phyloP scores from a whole-genome alignment of 2,329 filamentous ascomycete genomes.

The Cercospora berteroae region DNA sequence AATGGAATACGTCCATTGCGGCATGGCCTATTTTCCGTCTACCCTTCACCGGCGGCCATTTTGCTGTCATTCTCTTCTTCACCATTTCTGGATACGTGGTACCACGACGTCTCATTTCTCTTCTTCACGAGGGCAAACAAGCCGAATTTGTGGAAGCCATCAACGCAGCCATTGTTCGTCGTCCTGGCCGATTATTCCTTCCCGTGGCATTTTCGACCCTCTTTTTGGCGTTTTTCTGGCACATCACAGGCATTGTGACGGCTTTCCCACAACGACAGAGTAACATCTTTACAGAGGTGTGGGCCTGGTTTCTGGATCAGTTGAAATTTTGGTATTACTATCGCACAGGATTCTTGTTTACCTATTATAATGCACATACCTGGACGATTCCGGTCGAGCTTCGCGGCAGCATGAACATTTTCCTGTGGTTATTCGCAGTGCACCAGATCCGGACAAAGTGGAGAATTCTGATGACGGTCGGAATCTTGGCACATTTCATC shows the following conservation, averaged over 20 bases:
- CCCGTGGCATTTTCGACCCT: slow-evolving; percentile 57
- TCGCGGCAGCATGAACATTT: slow-evolving; percentile 62
- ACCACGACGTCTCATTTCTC: slow-evolving; percentile 42
- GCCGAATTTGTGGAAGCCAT: slow-evolving; percentile 43
- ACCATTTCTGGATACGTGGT: slow-evolving; percentile 55
- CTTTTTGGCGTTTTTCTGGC: slow-evolving; percentile 53
- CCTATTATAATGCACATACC: slow-evolving; percentile 32
- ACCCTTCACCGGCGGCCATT: slow-evolving; percentile 62
- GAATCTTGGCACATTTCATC: slow-evolving; percentile 24
- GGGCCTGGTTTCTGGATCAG: slow-evolving; percentile 52
- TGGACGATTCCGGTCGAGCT: slow-evolving; percentile 66
- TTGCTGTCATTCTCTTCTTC: slow-evolving; percentile 54
- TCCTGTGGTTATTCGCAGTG: slow-evolving; percentile 57
- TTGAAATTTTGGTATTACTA: slow-evolving; percentile 69
- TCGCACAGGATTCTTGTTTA: slow-evolving; percentile 41
- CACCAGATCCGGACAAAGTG: slow-evolving; percentile 23
- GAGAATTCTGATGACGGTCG: slow-evolving; percentile 23
- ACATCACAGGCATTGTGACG: slow-evolving; percentile 52
- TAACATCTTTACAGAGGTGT: slow-evolving; percentile 51
- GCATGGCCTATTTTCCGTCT: slow-evolving; percentile 58
- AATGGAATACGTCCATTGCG: slow-evolving; percentile 45
- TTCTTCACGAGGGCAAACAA: slow-evolving; percentile 36
- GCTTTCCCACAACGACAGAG: slow-evolving; percentile 34
- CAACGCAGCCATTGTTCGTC: slow-evolving; percentile 50
- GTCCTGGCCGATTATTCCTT: slow-evolving; percentile 50